Evolutionary conservation across 2,329 filamentous ascomycete species (phyloP).

Genomic region (Aspergillus neoniger): DNA sequence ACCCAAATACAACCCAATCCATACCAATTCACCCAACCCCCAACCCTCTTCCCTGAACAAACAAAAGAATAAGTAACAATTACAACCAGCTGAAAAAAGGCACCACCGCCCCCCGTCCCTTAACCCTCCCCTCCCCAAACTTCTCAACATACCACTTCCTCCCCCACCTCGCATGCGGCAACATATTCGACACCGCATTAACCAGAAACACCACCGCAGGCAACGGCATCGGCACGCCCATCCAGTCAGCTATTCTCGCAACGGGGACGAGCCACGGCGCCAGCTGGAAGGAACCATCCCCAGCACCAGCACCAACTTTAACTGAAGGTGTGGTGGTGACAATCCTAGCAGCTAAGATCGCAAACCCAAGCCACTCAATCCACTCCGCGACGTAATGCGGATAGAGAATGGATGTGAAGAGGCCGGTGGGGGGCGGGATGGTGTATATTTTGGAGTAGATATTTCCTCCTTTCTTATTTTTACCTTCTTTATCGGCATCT

Average conservation of each 20-base stretch:
- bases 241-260: slow-evolving; percentile 29
- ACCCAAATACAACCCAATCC: background rate
- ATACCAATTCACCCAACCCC: background rate
- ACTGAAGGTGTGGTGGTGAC: slow-evolving; percentile 9
- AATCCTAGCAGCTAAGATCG: slow-evolving; percentile 56
- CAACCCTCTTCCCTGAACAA: background rate
- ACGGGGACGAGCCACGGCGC: slow-evolving; percentile 41
- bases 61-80: slow-evolving; percentile 10
- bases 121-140: slow-evolving; percentile 83
- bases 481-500: no score
- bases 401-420: slow-evolving; percentile 81
- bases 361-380: slow-evolving; percentile 93
- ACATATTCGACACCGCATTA: slow-evolving; percentile 88
- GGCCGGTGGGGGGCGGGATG: slow-evolving; percentile 74
- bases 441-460: slow-evolving; percentile 80
- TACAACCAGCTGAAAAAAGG: slow-evolving; percentile 53
- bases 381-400: slow-evolving; percentile 97
- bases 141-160: slow-evolving; percentile 82
- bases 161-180: slow-evolving; percentile 79
- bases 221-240: slow-evolving; percentile 56
- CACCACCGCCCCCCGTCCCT: slow-evolving; percentile 71
- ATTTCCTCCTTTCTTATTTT: slow-evolving; percentile 45
- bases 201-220: slow-evolving; percentile 80
- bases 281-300: slow-evolving; percentile 22
- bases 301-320: no score